Conservation (phyloP, 164 flowering plant genomes). For the Magnolia officinalis region DNA sequence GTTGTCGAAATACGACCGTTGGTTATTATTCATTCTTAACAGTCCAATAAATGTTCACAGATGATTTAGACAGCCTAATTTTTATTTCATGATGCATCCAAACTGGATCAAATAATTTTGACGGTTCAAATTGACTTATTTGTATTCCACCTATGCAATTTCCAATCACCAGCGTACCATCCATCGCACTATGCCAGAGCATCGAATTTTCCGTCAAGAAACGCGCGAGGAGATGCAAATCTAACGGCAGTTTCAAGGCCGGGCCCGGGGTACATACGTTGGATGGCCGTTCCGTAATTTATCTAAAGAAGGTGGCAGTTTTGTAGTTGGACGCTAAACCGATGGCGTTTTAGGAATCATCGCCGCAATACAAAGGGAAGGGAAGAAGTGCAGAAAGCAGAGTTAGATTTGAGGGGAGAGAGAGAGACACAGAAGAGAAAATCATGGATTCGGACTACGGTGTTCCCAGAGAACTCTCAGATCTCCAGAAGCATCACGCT, state of each 20-base stretch:
- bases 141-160: too few relatives aligned
- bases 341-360: conserved; percentile 14
- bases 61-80: too few relatives aligned
- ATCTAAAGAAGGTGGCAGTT: neutral
- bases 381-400: neutral
- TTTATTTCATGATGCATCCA: too few relatives aligned
- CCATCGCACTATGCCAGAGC: neutral
- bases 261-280: too few relatives aligned
- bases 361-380: conserved; percentile 8
- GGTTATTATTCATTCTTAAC: too few relatives aligned
- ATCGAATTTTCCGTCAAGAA: neutral
- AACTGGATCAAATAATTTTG: too few relatives aligned
- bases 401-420: too few relatives aligned
- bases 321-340: conserved; percentile 8
- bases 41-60: too few relatives aligned
- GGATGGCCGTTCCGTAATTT: too few relatives aligned
- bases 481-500: conserved; percentile 74
- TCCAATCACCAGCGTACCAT: neutral
- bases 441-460: conserved; percentile 94
- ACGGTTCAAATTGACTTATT: too few relatives aligned
- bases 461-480: conserved; percentile 82
- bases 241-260: too few relatives aligned
- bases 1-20: too few relatives aligned
- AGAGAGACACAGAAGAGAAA: neutral
- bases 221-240: neutral